phyloP scores from a whole-genome alignment of 2,329 filamentous ascomycete species.

The Colletotrichum destructivum region DNA sequence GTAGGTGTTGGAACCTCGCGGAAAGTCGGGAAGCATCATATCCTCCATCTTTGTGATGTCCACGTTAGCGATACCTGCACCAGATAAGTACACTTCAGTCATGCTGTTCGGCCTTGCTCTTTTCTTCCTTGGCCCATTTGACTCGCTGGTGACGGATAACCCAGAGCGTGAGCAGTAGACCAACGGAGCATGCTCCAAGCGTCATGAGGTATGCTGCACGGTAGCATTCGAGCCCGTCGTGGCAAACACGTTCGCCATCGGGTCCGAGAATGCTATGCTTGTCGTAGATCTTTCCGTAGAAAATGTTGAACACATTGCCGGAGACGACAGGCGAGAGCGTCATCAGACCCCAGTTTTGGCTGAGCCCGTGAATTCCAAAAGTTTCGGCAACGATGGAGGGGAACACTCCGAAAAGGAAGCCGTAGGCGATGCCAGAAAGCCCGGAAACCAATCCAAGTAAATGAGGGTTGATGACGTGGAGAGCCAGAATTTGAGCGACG shows the following conservation, averaged over 20 bases:
- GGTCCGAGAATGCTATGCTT: conserved; percentile 78
- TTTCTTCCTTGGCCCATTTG: conserved; percentile 54
- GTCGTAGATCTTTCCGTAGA: conserved; percentile 90
- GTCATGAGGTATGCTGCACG: conserved; percentile 85
- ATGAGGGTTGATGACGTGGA: conserved; percentile 83
- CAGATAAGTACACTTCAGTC: conserved; percentile 45
- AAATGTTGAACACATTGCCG: conserved; percentile 92
- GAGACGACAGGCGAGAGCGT: conserved; percentile 89
- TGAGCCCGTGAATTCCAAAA: conserved; percentile 90
- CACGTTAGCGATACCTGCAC: not conserved
- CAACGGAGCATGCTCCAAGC: conserved; percentile 78
- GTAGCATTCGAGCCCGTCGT: conserved; percentile 86
- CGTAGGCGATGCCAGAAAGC: conserved; percentile 90
- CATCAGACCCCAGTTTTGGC: conserved; percentile 97
- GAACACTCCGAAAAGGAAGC: conserved; percentile 93
- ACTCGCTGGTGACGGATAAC: conserved; percentile 74
- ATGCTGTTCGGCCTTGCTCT: conserved; percentile 57
- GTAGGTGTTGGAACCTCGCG: not conserved
- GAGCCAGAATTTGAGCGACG: conserved; percentile 82
- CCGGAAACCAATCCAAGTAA: conserved; percentile 84
- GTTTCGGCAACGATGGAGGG: conserved; percentile 91
- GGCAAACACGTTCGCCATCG: conserved; percentile 81
- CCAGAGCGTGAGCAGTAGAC: conserved; percentile 79
- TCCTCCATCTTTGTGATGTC: not conserved
- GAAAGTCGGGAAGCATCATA: too few species aligned